A percentile compares a stretch with the other conserved stretches of the same genome.
phyloP scores from a whole-genome alignment of 805 yeast species.

The Candida corydali region DNA sequence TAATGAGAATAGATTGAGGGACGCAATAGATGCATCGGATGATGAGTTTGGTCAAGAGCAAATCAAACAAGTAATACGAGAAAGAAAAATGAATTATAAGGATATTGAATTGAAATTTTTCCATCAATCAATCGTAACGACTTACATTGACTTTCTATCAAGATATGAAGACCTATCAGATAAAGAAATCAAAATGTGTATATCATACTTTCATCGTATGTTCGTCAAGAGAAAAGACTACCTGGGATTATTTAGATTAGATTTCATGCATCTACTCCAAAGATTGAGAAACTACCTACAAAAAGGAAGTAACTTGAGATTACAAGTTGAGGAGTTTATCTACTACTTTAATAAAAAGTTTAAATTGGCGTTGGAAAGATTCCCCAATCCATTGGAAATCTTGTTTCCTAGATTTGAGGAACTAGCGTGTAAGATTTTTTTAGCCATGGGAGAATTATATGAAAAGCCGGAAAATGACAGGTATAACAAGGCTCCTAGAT shows the following conservation, averaged over 20 bases:
- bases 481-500: constrained; percentile 9
- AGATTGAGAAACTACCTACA: constrained; percentile 47
- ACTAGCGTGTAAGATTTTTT: constrained; percentile 44
- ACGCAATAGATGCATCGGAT: constrained; percentile 29
- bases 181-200: constrained; percentile 54
- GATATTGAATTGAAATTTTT: constrained; percentile 43
- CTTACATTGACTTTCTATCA: constrained; percentile 59
- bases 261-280: constrained; percentile 62
- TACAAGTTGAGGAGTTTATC: constrained; percentile 62
- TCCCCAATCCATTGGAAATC: constrained; percentile 62
- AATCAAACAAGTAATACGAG: constrained; percentile 35
- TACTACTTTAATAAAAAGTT: constrained; percentile 59
- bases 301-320: constrained; percentile 41
- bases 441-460: constrained; percentile 56
- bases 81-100: constrained; percentile 44
- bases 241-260: constrained; percentile 61
- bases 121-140: constrained; percentile 57
- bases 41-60: constrained; percentile 24
- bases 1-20: constrained; percentile 21
- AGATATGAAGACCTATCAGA: constrained; percentile 60
- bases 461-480: constrained; percentile 16
- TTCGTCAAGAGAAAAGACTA: constrained; percentile 57
- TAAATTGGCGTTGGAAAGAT: constrained; percentile 42
- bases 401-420: constrained; percentile 58
- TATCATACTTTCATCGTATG: constrained; percentile 68